A percentile compares a stretch with the other conserved stretches of the same genome.
These are phyloP conservation scores for Psilocybe cubensis DNA, from an alignment of 768 basidiomycete species.

Conservation along the genomic window DNA sequence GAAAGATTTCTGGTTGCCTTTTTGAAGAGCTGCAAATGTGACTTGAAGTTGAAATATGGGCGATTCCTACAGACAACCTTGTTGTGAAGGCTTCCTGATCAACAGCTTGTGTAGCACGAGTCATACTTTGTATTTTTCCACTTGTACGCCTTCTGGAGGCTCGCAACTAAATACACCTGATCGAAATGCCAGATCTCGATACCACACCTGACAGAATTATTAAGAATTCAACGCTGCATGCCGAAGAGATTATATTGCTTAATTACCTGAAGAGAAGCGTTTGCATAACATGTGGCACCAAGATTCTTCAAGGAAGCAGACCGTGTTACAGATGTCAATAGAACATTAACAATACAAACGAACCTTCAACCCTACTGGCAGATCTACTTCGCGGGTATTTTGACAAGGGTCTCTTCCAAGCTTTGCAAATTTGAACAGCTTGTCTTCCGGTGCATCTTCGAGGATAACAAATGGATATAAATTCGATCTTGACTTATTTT, in stretches of 20 bases:
- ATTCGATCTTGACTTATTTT: background rate
- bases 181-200: constrained; percentile 81
- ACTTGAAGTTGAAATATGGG: constrained; percentile 80
- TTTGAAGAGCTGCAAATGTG: constrained; percentile 86
- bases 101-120: background rate
- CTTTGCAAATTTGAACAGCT: constrained; percentile 55
- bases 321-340: background rate
- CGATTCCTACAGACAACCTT: constrained; percentile 53
- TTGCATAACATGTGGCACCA: constrained; percentile 96
- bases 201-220: constrained; percentile 75
- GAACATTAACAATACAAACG: constrained; percentile 8
- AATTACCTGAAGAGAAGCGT: constrained; percentile 87
- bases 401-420: constrained; percentile 60
- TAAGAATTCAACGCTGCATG: background rate
- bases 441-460: constrained; percentile 50
- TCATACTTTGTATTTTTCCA: constrained; percentile 43
- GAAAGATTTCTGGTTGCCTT: constrained; percentile 68
- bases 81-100: background rate
- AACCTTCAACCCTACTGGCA: constrained; percentile 83
- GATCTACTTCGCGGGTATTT: constrained; percentile 49
- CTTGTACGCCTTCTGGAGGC: constrained; percentile 50
- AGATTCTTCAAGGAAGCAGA: constrained; percentile 64
- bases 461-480: background rate
- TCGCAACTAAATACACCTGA: constrained; percentile 81
- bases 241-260: background rate